These are phyloP conservation scores for Stentor roeselii DNA, from an alignment of 73 alveolate species.

Conservation along the genomic window DNA sequence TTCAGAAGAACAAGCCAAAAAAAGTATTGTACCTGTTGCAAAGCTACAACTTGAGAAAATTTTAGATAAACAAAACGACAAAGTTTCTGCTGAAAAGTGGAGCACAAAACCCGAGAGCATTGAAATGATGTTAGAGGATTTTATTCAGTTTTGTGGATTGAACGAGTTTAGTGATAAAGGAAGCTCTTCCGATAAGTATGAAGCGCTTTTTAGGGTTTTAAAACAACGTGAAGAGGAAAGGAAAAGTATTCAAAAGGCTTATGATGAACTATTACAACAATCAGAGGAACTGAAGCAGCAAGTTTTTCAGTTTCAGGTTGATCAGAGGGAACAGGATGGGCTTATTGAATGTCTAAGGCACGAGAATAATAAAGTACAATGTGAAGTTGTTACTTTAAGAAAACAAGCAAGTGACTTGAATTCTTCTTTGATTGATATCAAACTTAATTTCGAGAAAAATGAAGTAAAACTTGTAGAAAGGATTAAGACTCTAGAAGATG, in stretches of 20 bases:
- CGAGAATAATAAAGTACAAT: not conserved
- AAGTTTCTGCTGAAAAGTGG: not conserved
- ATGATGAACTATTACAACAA: no score
- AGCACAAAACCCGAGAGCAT: constrained; percentile 10
- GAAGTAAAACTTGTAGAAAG: not conserved
- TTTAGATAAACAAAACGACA: no score
- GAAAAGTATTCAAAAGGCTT: no score
- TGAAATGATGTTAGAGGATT: not conserved
- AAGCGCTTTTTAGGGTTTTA: not conserved
- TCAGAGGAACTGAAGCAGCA: not conserved
- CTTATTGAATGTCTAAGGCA: not conserved
- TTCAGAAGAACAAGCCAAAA: not conserved
- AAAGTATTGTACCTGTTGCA: not conserved
- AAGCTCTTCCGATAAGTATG: not conserved
- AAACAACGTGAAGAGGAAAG: constrained; percentile 11
- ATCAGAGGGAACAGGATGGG: not conserved
- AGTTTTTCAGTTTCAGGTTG: no score
- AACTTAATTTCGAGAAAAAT: not conserved
- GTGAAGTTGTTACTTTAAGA: not conserved
- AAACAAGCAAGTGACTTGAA: not conserved
- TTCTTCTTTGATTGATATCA: not conserved
- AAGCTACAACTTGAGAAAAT: constrained; percentile 1
- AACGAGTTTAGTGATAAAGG: not conserved
- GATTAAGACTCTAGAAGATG: not conserved
- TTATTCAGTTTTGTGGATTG: not conserved